Evolutionary conservation across 2,329 filamentous ascomycete species (phyloP), one percentile per base, ranked within the genome.

Genomic region (Apiospora malaysiana): DNA sequence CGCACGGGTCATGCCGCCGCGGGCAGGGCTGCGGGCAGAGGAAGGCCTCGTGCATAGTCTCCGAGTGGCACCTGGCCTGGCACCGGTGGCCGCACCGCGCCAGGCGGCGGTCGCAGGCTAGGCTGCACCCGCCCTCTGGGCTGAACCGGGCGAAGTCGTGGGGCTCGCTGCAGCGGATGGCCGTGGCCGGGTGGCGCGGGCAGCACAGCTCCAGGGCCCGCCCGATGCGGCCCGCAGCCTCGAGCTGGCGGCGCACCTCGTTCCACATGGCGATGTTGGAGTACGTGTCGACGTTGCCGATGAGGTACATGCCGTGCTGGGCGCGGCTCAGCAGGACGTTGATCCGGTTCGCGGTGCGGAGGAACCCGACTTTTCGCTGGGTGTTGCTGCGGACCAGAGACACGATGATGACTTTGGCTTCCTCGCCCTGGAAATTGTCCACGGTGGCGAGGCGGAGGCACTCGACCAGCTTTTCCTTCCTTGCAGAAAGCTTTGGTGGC

Each of bases 381-480:
- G 78, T 72, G 74, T 95, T 95, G 80, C 91, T 93, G 49, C 93
- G 87, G 0, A 94, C 91, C 0, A 95, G 82, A 0, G 90, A 93
- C 0, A 94, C 82, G 4, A 95, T 82, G 0, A 95, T 84, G 8
- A 95, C 82, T 68, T 92, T 91, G 1, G 89, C 90, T 75, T 95
- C 92, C 76, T 95, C 92, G 0, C 92, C 93, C 75, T 95, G 92
- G 70, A 93, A 94, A 73, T 94, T 94, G 77, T 93, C 91, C 0
- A 94, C 87, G 0, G 91, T 94, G 0, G 91, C 90, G 0, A 92
- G 79, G 7, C 88, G 81, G 2, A 92, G 78, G 1, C 82, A 82
- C 37, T 87, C 81, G 0, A 85, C 76, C 0, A 90, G 81, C 0
- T 80, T 83, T 8, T 81, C 82, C 76, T 85, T 87, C 51, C 72